Base-by-base conservation (phyloP, 2,329 filamentous ascomycete species). In the Talaromyces piceae region DNA sequence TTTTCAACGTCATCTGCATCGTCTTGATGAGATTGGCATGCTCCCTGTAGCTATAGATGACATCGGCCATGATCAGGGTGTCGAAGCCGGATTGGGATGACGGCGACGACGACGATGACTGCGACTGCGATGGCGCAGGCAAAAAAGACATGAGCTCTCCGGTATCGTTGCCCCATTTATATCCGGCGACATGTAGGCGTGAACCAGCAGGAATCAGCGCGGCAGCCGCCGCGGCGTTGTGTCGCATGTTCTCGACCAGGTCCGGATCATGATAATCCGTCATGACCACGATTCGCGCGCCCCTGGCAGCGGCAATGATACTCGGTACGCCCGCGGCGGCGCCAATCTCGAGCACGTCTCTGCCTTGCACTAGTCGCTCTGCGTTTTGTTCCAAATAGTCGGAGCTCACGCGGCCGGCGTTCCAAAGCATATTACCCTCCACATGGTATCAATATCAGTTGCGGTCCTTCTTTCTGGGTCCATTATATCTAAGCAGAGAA, bases 21-120 rank as follows among this genome's bases (percentile, higher is more conserved):
- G 86, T 89, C 57, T 79, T 77, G 57, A 94, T 75, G 54, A 96
- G 76, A 61, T 88, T 89, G 2, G 71, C 74, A 63, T 96, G 91
- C 72, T 95, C 90, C 4, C 84, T 86, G 66, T 96, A 90, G 54
- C 93, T 88, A 73, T 96, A 97, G 3, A 96, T 77, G 46, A 96
- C 77, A 67, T 96, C 91, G 3, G 91, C 90, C 41, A 96, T 77
- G 52, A 97, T 84, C 23, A 96, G 68, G 4, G 94, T 75, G 65
- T 96, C 89, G 63, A 94, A 96, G 0, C 66, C 62, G 9, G 39
- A n/a, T n/a, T n/a, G n/a, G n/a, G n/a, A n/a, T 7, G 6, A 11
- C 9, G 6, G 9, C 12, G 23, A 5, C 16, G 16, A 13, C 31
- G 31, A 13, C 31, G 26, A 28, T 6, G 26, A 28, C 26, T 2